These are phyloP conservation scores for Stagonosporopsis rhizophila DNA, from an alignment of 2,329 filamentous ascomycete species.

Conservation along the genomic window DNA sequence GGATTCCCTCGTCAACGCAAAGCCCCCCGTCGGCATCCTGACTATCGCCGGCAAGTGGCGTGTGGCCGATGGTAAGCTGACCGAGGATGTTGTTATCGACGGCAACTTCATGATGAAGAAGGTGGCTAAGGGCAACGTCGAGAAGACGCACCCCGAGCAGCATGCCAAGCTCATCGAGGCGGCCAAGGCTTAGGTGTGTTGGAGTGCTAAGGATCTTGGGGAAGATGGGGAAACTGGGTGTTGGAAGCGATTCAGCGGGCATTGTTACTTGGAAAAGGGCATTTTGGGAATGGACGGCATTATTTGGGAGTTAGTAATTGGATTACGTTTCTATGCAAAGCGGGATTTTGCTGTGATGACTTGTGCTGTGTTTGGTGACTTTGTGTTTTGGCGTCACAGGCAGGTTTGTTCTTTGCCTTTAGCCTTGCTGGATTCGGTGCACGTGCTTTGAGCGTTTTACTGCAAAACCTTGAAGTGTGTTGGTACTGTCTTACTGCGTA, in stretches of 20 bases:
- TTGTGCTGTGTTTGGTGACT: neutral
- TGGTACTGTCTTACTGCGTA: no score
- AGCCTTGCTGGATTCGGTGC: no score
- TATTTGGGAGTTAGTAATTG: neutral
- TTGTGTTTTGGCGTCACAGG: no score
- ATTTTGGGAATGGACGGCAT: neutral
- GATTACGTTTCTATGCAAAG: neutral
- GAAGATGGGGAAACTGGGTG: neutral
- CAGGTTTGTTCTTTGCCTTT: no score
- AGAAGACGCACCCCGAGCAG: conserved; percentile 51
- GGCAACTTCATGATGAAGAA: conserved; percentile 54
- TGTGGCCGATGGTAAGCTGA: conserved; percentile 39
- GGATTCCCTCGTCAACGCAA: conserved; percentile 50
- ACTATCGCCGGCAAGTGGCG: conserved; percentile 51
- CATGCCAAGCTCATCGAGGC: conserved; percentile 45
- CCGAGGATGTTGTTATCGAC: conserved; percentile 52
- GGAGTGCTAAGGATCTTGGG: no score
- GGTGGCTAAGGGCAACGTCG: conserved; percentile 51
- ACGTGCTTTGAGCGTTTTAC: no score
- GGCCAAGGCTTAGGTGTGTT: conserved; percentile 14
- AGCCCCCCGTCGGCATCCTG: conserved; percentile 48
- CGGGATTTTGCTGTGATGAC: neutral
- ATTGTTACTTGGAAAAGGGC: neutral
- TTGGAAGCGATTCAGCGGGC: neutral
- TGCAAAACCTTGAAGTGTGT: no score